Percentiles rank a stretch among this genome's conserved stretches.
These are phyloP conservation scores for Saccharum hybrid DNA, from an alignment of 202 grass and related monocot genomes.

Conservation along the genomic window DNA sequence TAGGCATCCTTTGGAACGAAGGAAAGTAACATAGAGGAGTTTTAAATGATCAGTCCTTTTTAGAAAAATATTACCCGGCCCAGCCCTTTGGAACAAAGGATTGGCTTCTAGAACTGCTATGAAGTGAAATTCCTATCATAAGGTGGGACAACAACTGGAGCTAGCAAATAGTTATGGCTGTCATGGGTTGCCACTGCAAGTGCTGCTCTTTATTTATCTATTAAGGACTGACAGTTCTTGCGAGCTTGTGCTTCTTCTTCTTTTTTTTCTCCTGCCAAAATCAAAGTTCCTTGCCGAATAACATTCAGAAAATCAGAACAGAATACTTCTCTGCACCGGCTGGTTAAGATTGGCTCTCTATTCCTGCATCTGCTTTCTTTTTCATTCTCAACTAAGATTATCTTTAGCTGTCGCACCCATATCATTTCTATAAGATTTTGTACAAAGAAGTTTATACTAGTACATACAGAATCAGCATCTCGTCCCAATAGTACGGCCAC, in stretches of 20 bases:
- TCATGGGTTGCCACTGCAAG: conserved; percentile 23
- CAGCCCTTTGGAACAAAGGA: no score
- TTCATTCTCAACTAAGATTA: no score
- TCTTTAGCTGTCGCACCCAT: no score
- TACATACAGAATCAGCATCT: background rate
- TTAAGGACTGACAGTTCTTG: background rate
- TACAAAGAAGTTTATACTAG: background rate
- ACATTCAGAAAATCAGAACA: background rate
- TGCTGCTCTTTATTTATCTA: background rate
- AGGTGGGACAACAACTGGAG: conserved; percentile 29
- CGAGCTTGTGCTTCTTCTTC: background rate
- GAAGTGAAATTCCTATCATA: conserved; percentile 12
- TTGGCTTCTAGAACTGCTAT: no score
- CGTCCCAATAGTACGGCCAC: background rate
- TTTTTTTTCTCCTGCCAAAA: background rate
- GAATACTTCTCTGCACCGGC: background rate
- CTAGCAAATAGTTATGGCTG: background rate
- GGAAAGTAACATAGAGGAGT: no score
- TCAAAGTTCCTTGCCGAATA: background rate
- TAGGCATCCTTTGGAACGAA: no score
- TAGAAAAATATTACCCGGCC: no score
- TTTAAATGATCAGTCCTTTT: no score
- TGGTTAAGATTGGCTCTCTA: background rate
- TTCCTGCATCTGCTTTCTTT: background rate
- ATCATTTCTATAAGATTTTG: no score